Evolutionary conservation across 1,139 yeast species (phyloP).

Genomic region (Pichia kudriavzevii): DNA sequence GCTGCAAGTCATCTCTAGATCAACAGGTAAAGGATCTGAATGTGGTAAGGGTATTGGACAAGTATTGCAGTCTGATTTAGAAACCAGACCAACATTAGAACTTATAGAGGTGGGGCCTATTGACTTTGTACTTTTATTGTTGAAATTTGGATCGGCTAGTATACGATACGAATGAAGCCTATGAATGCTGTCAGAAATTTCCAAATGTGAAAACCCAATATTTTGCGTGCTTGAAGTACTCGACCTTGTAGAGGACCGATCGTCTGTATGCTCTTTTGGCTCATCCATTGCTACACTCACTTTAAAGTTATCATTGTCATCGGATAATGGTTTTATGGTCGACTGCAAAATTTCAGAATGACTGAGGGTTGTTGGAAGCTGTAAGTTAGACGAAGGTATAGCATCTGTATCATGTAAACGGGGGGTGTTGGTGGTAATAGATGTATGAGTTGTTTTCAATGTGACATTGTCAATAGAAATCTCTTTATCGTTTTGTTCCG

Average conservation of each 20-base stretch:
- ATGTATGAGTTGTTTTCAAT: not conserved
- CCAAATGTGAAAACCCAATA: not conserved
- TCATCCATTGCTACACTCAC: slow-evolving; percentile 6
- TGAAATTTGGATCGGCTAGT: slow-evolving; percentile 6
- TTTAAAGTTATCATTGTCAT: slow-evolving; percentile 9
- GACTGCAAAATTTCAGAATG: no score
- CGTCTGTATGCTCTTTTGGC: no score
- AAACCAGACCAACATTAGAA: slow-evolving; percentile 9
- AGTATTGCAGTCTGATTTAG: not conserved
- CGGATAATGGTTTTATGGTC: not conserved
- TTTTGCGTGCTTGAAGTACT: no score
- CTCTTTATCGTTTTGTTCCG: not conserved
- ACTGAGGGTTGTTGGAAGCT: no score
- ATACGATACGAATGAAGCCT: slow-evolving; percentile 8
- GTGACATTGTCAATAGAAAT: not conserved
- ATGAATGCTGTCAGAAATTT: not conserved
- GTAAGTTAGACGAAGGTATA: no score
- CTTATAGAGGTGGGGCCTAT: not conserved
- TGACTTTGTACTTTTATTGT: not conserved
- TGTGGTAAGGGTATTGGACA: slow-evolving; percentile 4
- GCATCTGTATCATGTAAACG: no score
- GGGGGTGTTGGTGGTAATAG: no score
- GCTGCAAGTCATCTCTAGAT: not conserved
- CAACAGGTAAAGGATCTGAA: slow-evolving; percentile 1
- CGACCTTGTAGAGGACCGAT: no score